Conservation (phyloP, 2,329 filamentous ascomycete genomes). For the Westerdykella ornata region DNA sequence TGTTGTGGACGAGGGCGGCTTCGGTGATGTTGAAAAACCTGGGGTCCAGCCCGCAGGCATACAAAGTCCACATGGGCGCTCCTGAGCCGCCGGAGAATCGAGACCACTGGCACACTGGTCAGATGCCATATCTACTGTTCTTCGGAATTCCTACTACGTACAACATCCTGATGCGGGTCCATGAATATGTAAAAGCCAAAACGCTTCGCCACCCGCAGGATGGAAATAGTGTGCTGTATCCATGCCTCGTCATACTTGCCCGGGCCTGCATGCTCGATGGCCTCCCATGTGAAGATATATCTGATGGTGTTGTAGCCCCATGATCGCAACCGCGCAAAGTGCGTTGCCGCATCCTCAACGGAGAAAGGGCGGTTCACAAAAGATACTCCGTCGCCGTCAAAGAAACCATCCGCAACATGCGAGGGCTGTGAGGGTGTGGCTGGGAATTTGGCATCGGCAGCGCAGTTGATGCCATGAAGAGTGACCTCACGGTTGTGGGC, state of each 20-base stretch:
- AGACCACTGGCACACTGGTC: constrained; percentile 62
- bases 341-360: constrained; percentile 71
- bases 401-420: constrained; percentile 71
- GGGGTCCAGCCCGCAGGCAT: constrained; percentile 87
- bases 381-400: constrained; percentile 83
- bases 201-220: constrained; percentile 73
- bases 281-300: constrained; percentile 98
- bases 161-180: constrained; percentile 97
- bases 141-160: constrained; percentile 44
- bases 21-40: constrained; percentile 77
- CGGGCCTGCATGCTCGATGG: constrained; percentile 88
- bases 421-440: constrained; percentile 75
- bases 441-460: constrained; percentile 84
- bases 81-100: constrained; percentile 90
- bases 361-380: constrained; percentile 84
- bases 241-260: constrained; percentile 90
- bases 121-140: constrained; percentile 7
- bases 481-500: constrained; percentile 74
- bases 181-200: constrained; percentile 97
- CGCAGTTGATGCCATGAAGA: constrained; percentile 88
- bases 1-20: constrained; percentile 91
- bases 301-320: constrained; percentile 95
- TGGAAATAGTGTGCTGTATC: constrained; percentile 81
- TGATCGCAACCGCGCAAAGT: constrained; percentile 78
- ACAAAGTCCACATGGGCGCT: constrained; percentile 95